These are phyloP conservation scores for Fulvia fulva DNA, from an alignment of 2,329 filamentous ascomycete species.

Conservation along the genomic window DNA sequence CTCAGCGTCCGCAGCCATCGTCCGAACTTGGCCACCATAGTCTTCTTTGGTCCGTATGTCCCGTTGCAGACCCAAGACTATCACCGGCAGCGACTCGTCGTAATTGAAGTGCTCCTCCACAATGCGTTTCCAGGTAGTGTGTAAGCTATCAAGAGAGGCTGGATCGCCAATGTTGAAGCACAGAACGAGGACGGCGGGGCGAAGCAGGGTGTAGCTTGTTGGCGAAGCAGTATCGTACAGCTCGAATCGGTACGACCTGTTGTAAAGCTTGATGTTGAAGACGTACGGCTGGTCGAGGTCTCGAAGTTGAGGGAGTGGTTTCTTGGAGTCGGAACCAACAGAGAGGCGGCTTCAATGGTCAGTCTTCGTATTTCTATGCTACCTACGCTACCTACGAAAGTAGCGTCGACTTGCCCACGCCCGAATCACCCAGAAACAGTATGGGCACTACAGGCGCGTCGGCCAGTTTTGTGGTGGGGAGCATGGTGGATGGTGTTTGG, in stretches of 20 bases:
- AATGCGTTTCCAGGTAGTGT: conserved; percentile 40
- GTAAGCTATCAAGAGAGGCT: conserved; percentile 46
- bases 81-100: conserved; percentile 51
- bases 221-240: conserved; percentile 56
- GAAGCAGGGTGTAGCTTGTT: conserved; percentile 53
- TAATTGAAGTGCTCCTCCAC: conserved; percentile 52
- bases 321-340: conserved; percentile 29
- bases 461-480: conserved; percentile 7
- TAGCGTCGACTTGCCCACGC: conserved; percentile 61
- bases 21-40: conserved; percentile 28
- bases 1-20: conserved; percentile 10
- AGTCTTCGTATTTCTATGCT: background rate
- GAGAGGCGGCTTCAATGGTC: conserved; percentile 26
- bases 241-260: conserved; percentile 52
- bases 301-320: conserved; percentile 43
- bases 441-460: conserved; percentile 44
- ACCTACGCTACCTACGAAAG: conserved; percentile 49
- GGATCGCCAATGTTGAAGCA: conserved; percentile 58
- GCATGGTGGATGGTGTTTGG: background rate
- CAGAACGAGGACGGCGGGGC: conserved; percentile 54
- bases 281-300: conserved; percentile 57
- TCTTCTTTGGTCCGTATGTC: conserved; percentile 50
- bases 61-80: conserved; percentile 57
- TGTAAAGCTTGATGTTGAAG: conserved; percentile 56
- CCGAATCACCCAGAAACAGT: conserved; percentile 56